Percentiles rank a stretch among this genome's conserved stretches.
Conservation (phyloP, 768 basidiomycete genomes). For the Dioszegia aurantiaca region DNA sequence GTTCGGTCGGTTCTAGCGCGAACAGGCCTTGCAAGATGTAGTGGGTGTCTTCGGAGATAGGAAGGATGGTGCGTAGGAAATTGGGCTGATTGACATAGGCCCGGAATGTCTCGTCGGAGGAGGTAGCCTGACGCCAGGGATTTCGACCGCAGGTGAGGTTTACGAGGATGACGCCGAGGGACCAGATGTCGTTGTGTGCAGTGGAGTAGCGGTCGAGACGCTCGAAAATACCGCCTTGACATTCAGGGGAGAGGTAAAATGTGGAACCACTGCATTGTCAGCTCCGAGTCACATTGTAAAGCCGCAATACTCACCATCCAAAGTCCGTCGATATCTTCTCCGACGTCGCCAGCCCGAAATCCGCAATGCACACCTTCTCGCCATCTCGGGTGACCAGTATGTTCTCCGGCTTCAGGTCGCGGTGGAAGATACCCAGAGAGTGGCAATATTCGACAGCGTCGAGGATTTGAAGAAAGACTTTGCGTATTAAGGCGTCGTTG, state of each 20-base stretch:
- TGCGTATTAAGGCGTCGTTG: constrained; percentile 76
- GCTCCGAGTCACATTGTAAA: too few species aligned
- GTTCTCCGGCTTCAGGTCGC: constrained; percentile 90
- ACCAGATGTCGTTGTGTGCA: constrained; percentile 90
- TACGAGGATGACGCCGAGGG: constrained; percentile 73
- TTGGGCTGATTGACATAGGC: constrained; percentile 67
- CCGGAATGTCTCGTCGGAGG: constrained; percentile 69
- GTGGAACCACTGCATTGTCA: constrained; percentile 63
- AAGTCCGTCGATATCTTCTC: constrained; percentile 82
- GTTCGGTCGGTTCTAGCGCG: constrained; percentile 61
- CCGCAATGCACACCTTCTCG: constrained; percentile 75
- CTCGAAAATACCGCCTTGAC: constrained; percentile 59
- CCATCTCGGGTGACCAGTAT: constrained; percentile 76
- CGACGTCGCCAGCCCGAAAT: constrained; percentile 90
- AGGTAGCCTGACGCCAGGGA: constrained; percentile 71
- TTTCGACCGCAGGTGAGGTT: constrained; percentile 75
- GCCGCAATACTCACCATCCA: constrained; percentile 65
- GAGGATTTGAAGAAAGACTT: constrained; percentile 87
- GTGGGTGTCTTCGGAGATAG: constrained; percentile 68
- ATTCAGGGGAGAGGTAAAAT: constrained; percentile 92
- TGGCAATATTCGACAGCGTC: constrained; percentile 94
- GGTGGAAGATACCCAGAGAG: constrained; percentile 84
- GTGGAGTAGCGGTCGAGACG: constrained; percentile 62
- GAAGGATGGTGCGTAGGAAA: constrained; percentile 66
- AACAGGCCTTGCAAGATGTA: constrained; percentile 70